A percentile compares a stretch with the other conserved stretches of the same genome.
phyloP scores from a whole-genome alignment of 1,139 yeast species.

The Hansenula lynferdii region DNA sequence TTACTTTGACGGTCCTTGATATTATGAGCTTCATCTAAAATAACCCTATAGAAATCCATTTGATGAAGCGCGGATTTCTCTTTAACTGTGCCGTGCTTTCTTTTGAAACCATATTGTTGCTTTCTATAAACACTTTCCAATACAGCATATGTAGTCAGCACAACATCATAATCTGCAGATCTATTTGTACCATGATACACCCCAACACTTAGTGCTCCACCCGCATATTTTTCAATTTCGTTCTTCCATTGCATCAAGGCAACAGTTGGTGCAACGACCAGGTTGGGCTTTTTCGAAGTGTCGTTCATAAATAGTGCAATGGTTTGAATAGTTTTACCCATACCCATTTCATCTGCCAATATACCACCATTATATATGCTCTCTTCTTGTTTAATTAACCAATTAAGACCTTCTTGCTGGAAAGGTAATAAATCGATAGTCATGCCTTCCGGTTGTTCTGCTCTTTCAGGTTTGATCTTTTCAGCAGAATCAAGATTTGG shows the following conservation, averaged over 20 bases:
- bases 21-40: conserved; percentile 95
- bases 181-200: conserved; percentile 86
- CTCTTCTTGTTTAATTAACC: conserved; percentile 83
- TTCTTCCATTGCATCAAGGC: conserved; percentile 97
- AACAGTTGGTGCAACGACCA: conserved; percentile 96
- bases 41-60: conserved; percentile 76
- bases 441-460: conserved; percentile 79
- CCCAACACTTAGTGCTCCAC: conserved; percentile 58
- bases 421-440: conserved; percentile 74
- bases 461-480: conserved; percentile 48
- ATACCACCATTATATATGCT: conserved; percentile 83
- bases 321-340: conserved; percentile 98
- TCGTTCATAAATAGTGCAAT: conserved; percentile 82
- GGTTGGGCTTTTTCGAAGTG: conserved; percentile 58
- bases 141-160: conserved; percentile 88
- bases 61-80: conserved; percentile 74
- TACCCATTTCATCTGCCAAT: conserved; percentile 99
- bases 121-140: conserved; percentile 83
- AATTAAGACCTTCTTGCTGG: conserved; percentile 87
- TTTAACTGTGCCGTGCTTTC: conserved; percentile 65
- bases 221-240: conserved; percentile 84
- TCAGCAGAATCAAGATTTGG: conserved; percentile 52
- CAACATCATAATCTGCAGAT: conserved; percentile 65
- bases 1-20: conserved; percentile 92
- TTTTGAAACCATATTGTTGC: conserved; percentile 74